Conservation (phyloP, 352 stramenopile species). For the Globisporangium emineosum region DNA sequence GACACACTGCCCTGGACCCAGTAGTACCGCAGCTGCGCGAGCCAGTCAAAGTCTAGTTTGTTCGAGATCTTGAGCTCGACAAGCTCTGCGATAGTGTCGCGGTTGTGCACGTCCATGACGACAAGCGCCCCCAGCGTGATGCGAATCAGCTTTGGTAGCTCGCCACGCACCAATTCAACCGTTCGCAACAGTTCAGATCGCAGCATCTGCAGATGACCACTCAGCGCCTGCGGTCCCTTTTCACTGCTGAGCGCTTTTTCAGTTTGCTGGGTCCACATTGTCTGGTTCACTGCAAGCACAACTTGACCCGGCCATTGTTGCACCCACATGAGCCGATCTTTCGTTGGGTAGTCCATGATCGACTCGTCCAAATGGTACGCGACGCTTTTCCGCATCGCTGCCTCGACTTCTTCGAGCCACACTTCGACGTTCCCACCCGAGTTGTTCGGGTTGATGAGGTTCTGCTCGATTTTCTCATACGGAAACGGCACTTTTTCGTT, state of each 20-base stretch:
- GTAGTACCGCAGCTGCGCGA: slow-evolving; percentile 92
- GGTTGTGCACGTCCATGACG: slow-evolving; percentile 95
- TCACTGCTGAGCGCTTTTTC: slow-evolving; percentile 57
- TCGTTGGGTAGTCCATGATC: slow-evolving; percentile 83
- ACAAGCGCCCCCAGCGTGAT: slow-evolving; percentile 91
- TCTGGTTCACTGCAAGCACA: slow-evolving; percentile 91
- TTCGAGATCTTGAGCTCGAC: slow-evolving; percentile 73
- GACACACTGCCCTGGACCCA: slow-evolving; percentile 82
- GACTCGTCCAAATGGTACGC: slow-evolving; percentile 79
- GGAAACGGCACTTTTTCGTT: slow-evolving; percentile 89
- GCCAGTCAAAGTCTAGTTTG: slow-evolving; percentile 92
- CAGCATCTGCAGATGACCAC: slow-evolving; percentile 63
- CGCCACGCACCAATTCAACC: slow-evolving; percentile 89
- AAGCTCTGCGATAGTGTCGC: slow-evolving; percentile 91
- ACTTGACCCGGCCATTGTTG: slow-evolving; percentile 92
- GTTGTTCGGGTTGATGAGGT: slow-evolving; percentile 92
- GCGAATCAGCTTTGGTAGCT: slow-evolving; percentile 91
- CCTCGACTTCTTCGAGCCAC: slow-evolving; percentile 82
- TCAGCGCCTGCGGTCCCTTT: slow-evolving; percentile 40
- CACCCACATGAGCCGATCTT: slow-evolving; percentile 89
- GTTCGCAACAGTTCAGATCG: slow-evolving; percentile 82
- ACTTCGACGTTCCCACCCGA: slow-evolving; percentile 93
- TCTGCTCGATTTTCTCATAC: slow-evolving; percentile 86
- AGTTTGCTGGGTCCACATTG: slow-evolving; percentile 87
- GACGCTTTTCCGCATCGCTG: slow-evolving; percentile 85